Evolutionary conservation across 140 eudicot genomes (phyloP), one percentile per base, ranked within the genome.

Genomic region (Stevia rebaudiana): DNA sequence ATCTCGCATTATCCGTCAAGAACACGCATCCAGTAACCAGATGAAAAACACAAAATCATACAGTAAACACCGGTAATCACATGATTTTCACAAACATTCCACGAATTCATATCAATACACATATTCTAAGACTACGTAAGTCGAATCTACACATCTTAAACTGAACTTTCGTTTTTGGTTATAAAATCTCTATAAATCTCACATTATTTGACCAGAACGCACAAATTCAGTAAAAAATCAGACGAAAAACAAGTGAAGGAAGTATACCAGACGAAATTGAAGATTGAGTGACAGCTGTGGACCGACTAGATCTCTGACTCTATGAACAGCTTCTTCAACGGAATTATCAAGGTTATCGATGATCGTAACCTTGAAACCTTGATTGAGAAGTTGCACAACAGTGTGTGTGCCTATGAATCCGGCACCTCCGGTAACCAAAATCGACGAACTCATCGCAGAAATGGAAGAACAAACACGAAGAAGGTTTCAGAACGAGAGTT

Each of bases 341-440:
- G 98, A 75, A 74, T 92, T 92, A 63, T 85, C 85, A 46, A 92
- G 96, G 69, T 88, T 92, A 61, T 92, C 98, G 52, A 92, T 81
- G 55, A 88, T 77, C 12, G 76, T 66, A 69, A 92, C 98, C 76
- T 62, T 75, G 77, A 92, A 92, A 22, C 98, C 98, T 70, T 83
- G 71, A 5, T 77, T 62, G 22, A 92, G 76, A 10, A 92, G 94
- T 62, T 82, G 84, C 46, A 87, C 43, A 7, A 83, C 98, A 59
- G 96, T 88, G 74, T 92, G 98, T 0, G 96, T 79, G 53, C 98
- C 98, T 16, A 92, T 88, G 77, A 92, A 92, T 15, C 98, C 98
- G 4, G 98, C 98, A 8, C 98, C 96, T n/a, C 98, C 98, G 0
- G 98, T 92, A 3, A 92, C 96, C 54, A 92, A 52, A 69, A 92